phyloP scores from a whole-genome alignment of 192 early-diverging fungal genomes.

The Tieghemiomyces parasiticus region DNA sequence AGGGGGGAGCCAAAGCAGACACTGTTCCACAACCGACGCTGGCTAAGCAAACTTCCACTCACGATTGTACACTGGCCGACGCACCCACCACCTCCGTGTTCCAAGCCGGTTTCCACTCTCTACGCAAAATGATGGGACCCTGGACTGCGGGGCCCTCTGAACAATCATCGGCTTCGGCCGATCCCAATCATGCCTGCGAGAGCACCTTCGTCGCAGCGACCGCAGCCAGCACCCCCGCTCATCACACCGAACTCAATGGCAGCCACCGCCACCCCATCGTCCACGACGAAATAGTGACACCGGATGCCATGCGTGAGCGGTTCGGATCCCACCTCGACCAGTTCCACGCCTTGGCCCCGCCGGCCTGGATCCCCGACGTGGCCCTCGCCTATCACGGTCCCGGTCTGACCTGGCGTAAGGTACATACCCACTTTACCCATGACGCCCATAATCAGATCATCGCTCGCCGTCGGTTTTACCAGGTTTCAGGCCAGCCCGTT shows the following conservation, averaged over 20 bases:
- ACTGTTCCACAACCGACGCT: neutral
- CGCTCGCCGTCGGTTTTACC: constrained; percentile 12
- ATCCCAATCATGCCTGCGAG: neutral
- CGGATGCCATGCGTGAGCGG: neutral
- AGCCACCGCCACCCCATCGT: neutral
- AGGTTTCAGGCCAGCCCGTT: neutral
- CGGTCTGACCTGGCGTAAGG: constrained; percentile 29
- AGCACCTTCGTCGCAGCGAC: neutral
- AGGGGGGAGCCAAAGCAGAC: neutral
- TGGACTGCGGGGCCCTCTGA: neutral
- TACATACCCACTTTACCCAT: constrained; percentile 22
- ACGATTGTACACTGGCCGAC: too few relatives aligned
- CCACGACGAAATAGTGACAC: neutral
- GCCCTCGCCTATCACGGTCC: constrained; percentile 21
- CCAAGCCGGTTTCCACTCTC: neutral
- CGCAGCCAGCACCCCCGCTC: neutral
- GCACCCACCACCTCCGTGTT: neutral
- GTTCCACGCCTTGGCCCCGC: neutral
- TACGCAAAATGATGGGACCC: neutral
- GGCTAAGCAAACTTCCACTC: neutral
- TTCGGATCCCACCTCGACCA: neutral
- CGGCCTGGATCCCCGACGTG: constrained; percentile 12
- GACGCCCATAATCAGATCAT: constrained; percentile 29
- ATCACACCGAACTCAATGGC: too few relatives aligned
- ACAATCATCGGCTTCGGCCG: neutral